A percentile compares a stretch with the other conserved stretches of the same genome.
Evolutionary conservation across 768 basidiomycete species (phyloP).

Genomic region (Phlebiopsis gigantea): DNA sequence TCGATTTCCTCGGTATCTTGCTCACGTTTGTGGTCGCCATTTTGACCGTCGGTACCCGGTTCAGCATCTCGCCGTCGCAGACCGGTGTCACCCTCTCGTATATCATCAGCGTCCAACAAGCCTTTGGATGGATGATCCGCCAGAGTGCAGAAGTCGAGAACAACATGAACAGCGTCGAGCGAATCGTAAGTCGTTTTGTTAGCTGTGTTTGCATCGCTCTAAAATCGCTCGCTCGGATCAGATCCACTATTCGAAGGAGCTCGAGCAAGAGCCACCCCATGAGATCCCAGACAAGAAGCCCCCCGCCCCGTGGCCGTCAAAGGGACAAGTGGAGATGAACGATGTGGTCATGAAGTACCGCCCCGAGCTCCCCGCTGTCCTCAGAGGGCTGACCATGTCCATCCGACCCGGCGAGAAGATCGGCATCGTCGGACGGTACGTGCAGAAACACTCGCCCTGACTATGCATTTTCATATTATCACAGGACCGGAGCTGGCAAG

Average conservation of each 20-base stretch:
- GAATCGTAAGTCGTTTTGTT: slow-evolving; percentile 48
- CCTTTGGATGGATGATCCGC: slow-evolving; percentile 71
- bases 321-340: slow-evolving; percentile 67
- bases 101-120: slow-evolving; percentile 74
- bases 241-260: slow-evolving; percentile 68
- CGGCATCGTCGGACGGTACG: slow-evolving; percentile 69
- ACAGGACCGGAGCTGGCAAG: slow-evolving; percentile 35
- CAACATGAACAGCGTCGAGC: slow-evolving; percentile 89
- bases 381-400: slow-evolving; percentile 75
- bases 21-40: slow-evolving; percentile 77
- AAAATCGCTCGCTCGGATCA: background rate
- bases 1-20: slow-evolving; percentile 76
- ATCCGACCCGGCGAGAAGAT: slow-evolving; percentile 82
- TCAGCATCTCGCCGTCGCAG: slow-evolving; percentile 71
- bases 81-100: slow-evolving; percentile 77
- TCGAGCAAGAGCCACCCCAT: slow-evolving; percentile 81
- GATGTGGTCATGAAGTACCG: slow-evolving; percentile 79
- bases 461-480: too few relatives aligned
- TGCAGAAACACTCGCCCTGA: slow-evolving; percentile 26
- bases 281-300: slow-evolving; percentile 57
- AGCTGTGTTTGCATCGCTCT: background rate
- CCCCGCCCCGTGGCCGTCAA: slow-evolving; percentile 63
- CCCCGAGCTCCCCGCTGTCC: slow-evolving; percentile 80
- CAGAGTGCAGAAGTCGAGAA: slow-evolving; percentile 87
- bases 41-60: slow-evolving; percentile 69